Base-by-base conservation (phyloP, 441 rosid genomes). In the Pelargonium cotyledonis region DNA sequence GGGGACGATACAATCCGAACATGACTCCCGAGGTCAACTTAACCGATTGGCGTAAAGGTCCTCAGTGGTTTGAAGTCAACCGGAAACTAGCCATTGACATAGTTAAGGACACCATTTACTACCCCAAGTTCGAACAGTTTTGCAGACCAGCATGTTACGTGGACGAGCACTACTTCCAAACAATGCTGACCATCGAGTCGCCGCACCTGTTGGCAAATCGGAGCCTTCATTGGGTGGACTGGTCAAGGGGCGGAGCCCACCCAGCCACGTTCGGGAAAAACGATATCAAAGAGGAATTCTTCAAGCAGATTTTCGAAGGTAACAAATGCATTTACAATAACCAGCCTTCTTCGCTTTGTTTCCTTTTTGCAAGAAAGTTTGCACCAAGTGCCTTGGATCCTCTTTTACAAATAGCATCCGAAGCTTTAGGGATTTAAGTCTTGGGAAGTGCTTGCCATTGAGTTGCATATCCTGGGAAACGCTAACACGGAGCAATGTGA, bases 171-270 rank as follows among this genome's bases (percentile, higher is more conserved):
- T 89, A 87, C 80, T 95, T 88, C 80, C 97, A 88, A 0, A 90
- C 99, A 10, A 91, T 91, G 97, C 74, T 91, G 75, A 78, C 82
- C 79, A 82, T 95, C 21, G 73, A 83, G 18, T 67, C 70, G 57
- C 87, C 96, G 19, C 72, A 74, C 58, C 87, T 82, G 70, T 70
- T 91, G 77, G 99, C 94, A 0, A 91, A 94, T 63, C 57, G 97
- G 53, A 85, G 85, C 6, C 78, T 91, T 15, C 88, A 96, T 14
- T 94, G 89, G 87, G 84, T 88, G 5, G 99, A 94, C 75, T 91
- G 99, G 97, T 88, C 96, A 0, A 82, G 94, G 55, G 97, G 97
- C 0, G 96, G 99, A 1, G 89, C 99, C 63, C 96, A 89, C 75
- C 99, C 99, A 0, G 94, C 92, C 55, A 86, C 90, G 1, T 94